Conservation (phyloP, 1,139 yeast genomes). For the Kurtzmaniella quercitrusa region DNA sequence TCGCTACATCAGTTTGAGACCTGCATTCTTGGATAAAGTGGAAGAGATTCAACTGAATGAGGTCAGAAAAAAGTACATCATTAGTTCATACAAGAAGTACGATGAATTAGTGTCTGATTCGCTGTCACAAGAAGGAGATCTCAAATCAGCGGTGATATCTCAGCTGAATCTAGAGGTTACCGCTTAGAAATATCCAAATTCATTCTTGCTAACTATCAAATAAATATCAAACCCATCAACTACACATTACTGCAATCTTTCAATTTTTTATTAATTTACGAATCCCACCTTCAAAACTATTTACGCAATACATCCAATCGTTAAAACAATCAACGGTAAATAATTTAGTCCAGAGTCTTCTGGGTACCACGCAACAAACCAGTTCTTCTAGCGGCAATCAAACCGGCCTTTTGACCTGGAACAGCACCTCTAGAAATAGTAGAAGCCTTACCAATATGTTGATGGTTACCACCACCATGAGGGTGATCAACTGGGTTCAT, state of each 20-base stretch:
- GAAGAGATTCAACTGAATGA: constrained; percentile 26
- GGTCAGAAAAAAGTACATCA: background rate
- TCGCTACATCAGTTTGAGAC: constrained; percentile 29
- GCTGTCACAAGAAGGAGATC: background rate
- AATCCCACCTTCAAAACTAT: constrained; percentile 2
- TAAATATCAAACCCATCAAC: background rate
- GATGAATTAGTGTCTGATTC: background rate
- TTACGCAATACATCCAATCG: constrained; percentile 1
- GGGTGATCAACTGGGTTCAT: constrained; percentile 99
- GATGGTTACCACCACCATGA: constrained; percentile 99
- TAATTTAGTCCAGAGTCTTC: constrained; percentile 72
- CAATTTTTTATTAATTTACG: constrained; percentile 1
- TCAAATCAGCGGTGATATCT: background rate
- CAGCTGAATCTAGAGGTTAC: background rate
- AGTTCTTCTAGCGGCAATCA: constrained; percentile 99
- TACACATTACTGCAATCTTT: background rate
- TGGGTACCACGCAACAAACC: constrained; percentile 99
- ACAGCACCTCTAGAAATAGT: constrained; percentile 99
- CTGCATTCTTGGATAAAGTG: constrained; percentile 39
- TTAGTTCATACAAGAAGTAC: background rate
- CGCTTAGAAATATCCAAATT: background rate
- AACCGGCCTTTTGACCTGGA: constrained; percentile 99
- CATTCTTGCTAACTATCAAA: background rate
- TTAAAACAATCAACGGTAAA: constrained; percentile 3
- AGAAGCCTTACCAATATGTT: constrained; percentile 99